These are phyloP conservation scores for Penicillium oxalicum DNA, from an alignment of 2,329 filamentous ascomycete species.

Conservation along the genomic window DNA sequence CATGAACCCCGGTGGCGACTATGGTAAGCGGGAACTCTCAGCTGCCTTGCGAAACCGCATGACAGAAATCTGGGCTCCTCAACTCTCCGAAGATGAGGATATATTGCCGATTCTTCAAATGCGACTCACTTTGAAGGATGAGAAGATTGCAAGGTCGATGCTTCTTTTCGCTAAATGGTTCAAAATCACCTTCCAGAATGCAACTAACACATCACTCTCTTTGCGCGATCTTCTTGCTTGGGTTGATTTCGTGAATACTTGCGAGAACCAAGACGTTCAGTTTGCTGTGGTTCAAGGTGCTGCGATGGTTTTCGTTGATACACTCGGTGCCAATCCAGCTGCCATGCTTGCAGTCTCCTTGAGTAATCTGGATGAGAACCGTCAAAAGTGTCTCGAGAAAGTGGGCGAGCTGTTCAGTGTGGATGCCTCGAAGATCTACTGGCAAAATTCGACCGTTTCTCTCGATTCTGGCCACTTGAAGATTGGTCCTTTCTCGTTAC, in stretches of 20 bases:
- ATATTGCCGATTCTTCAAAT: slow-evolving; percentile 77
- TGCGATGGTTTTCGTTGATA: slow-evolving; percentile 92
- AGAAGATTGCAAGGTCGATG: slow-evolving; percentile 60
- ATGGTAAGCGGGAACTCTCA: slow-evolving; percentile 95
- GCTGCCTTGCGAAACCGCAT: slow-evolving; percentile 93
- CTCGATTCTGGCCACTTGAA: slow-evolving; percentile 51
- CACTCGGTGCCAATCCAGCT: slow-evolving; percentile 88
- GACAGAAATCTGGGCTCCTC: slow-evolving; percentile 97
- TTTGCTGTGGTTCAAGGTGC: slow-evolving; percentile 72
- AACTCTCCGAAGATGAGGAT: slow-evolving; percentile 77
- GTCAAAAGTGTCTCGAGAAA: slow-evolving; percentile 65
- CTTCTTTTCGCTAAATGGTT: slow-evolving; percentile 93
- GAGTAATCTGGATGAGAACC: slow-evolving; percentile 63
- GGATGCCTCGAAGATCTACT: slow-evolving; percentile 62
- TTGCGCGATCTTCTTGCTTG: slow-evolving; percentile 89
- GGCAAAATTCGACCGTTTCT: slow-evolving; percentile 53
- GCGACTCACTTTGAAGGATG: slow-evolving; percentile 58
- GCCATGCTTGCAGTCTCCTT: slow-evolving; percentile 70
- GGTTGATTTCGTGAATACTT: slow-evolving; percentile 84
- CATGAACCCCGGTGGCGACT: slow-evolving; percentile 98
- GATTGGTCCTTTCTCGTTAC: slow-evolving; percentile 70
- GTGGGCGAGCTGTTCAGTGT: slow-evolving; percentile 60
- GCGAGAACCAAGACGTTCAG: slow-evolving; percentile 43
- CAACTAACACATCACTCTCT: slow-evolving; percentile 71
- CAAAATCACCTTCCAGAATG: slow-evolving; percentile 68